Evolutionary conservation across 345 rosid genomes (phyloP).

Genomic region (Brassica cretica): DNA sequence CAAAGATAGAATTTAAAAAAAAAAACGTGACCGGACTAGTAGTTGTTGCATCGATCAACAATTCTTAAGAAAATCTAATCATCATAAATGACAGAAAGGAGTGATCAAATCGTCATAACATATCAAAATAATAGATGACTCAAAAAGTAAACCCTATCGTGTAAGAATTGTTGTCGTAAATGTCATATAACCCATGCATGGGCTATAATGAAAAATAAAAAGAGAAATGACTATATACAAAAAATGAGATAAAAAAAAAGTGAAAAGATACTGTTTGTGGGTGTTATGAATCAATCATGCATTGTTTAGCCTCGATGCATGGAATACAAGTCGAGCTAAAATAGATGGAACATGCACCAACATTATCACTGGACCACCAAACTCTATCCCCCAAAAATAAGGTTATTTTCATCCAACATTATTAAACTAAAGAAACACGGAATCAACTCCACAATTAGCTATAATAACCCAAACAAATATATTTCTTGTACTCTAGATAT

Average conservation of each 20-base stretch:
- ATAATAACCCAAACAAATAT: slow-evolving; percentile 2
- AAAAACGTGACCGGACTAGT: too few relatives aligned
- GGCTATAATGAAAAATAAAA: too few relatives aligned
- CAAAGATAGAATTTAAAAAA: too few relatives aligned
- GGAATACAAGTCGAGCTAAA: background rate
- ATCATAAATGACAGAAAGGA: too few relatives aligned
- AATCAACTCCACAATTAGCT: background rate
- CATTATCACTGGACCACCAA: slow-evolving; percentile 16
- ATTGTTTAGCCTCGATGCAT: background rate
- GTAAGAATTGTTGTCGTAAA: background rate
- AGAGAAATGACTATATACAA: background rate
- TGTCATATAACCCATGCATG: background rate
- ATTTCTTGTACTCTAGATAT: background rate
- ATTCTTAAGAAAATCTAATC: too few relatives aligned
- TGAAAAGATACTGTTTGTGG: background rate
- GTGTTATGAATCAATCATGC: background rate
- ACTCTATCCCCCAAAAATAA: slow-evolving; percentile 1
- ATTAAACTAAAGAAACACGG: background rate
- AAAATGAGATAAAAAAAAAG: background rate
- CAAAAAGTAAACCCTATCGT: background rate
- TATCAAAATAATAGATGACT: background rate
- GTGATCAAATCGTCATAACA: too few relatives aligned
- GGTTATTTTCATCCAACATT: slow-evolving; percentile 17
- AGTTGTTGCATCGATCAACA: too few relatives aligned
- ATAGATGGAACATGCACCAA: slow-evolving; percentile 13